Evolutionary conservation across 2,329 filamentous ascomycete genomes (phyloP).

Genomic region (Trichoderma brevicompactum): DNA sequence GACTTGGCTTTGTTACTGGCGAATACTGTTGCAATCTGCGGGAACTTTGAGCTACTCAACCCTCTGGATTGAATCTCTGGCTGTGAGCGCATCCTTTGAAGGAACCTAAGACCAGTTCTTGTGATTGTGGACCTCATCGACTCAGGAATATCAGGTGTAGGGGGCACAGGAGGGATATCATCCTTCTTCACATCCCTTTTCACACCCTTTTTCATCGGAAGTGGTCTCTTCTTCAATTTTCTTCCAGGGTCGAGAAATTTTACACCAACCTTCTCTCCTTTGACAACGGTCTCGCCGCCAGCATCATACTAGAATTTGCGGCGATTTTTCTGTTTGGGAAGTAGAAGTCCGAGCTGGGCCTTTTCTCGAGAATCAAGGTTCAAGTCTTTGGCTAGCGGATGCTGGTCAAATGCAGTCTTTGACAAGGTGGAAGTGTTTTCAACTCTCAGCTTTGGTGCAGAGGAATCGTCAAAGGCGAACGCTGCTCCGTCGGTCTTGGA

Average conservation of each 20-base stretch:
- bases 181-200: conserved; percentile 27
- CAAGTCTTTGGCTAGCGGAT: conserved; percentile 43
- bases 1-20: conserved; percentile 18
- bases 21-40: conserved; percentile 7
- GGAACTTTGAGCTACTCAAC: not conserved
- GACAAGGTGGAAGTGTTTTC: conserved; percentile 43
- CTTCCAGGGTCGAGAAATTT: conserved; percentile 4
- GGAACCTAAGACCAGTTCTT: conserved; percentile 38
- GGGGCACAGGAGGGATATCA: conserved; percentile 36
- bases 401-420: conserved; percentile 42
- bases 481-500: conserved; percentile 45
- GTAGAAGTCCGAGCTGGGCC: conserved; percentile 41
- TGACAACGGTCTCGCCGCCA: conserved; percentile 38
- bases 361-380: conserved; percentile 38
- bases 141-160: conserved; percentile 43
- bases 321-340: conserved; percentile 41
- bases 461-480: conserved; percentile 43
- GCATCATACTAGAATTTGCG: conserved; percentile 46
- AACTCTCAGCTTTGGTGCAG: conserved; percentile 38
- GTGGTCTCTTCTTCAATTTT: conserved; percentile 7
- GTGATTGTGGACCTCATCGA: conserved; percentile 34
- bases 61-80: conserved; percentile 29
- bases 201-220: conserved; percentile 11
- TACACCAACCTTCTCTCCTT: conserved; percentile 16
- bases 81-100: conserved; percentile 37